Conservation (phyloP, 2,329 filamentous ascomycete genomes). For the Clonostachys solani region DNA sequence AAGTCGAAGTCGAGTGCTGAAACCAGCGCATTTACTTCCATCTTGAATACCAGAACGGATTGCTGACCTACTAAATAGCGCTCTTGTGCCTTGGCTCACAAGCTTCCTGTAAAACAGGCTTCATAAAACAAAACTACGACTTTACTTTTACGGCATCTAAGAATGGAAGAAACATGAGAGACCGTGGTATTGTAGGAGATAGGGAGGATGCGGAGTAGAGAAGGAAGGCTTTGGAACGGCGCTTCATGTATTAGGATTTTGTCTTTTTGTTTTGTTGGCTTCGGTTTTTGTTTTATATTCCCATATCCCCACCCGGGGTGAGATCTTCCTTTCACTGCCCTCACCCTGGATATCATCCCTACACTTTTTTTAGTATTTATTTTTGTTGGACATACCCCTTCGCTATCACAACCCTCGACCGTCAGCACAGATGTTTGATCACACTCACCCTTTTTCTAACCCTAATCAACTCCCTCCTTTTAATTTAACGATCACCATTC, state of each 20-base stretch:
- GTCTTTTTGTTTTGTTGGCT: background rate
- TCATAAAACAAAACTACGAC: background rate
- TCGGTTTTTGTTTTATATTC: background rate
- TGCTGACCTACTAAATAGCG: conserved; percentile 1
- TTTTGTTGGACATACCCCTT: conserved; percentile 7
- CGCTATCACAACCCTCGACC: background rate
- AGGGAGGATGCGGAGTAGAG: background rate
- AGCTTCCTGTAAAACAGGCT: conserved; percentile 5
- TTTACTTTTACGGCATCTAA: too few species aligned
- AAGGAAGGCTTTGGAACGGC: conserved; percentile 1
- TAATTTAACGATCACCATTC: too few species aligned
- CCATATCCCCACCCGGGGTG: background rate
- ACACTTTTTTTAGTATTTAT: background rate
- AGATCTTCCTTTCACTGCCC: background rate
- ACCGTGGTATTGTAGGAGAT: background rate
- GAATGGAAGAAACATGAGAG: background rate
- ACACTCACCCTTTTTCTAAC: background rate
- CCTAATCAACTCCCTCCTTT: too few species aligned
- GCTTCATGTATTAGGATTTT: background rate
- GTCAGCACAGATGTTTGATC: too few species aligned
- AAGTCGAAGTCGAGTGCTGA: conserved; percentile 36
- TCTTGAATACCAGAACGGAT: background rate
- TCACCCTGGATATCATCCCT: background rate
- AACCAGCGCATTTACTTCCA: background rate
- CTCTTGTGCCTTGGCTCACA: conserved; percentile 6